These are phyloP conservation scores for Trichophyton schoenleinii DNA, from an alignment of 2,329 filamentous ascomycete species.

Conservation along the genomic window DNA sequence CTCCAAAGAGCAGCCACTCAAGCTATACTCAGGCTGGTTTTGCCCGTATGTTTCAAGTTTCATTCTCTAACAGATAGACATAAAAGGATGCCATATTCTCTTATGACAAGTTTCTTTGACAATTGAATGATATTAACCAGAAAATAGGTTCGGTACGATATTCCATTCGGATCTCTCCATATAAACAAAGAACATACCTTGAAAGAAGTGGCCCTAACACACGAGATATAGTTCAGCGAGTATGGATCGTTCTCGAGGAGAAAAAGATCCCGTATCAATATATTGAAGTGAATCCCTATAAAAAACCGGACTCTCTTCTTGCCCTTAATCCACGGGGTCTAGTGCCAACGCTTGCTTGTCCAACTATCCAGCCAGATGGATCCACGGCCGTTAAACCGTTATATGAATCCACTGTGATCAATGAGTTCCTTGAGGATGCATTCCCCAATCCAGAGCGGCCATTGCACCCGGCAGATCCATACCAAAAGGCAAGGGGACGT, in stretches of 20 bases:
- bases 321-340: conserved; percentile 62
- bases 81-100: neutral
- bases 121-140: conserved; percentile 4
- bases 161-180: too few relatives aligned
- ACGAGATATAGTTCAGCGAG: conserved; percentile 44
- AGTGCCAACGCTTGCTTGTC: conserved; percentile 52
- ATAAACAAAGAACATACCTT: neutral
- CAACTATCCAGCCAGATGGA: conserved; percentile 10
- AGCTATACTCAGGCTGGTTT: conserved; percentile 65
- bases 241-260: conserved; percentile 61
- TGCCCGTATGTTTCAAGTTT: conserved; percentile 36
- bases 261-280: conserved; percentile 64
- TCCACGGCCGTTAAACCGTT: conserved; percentile 41
- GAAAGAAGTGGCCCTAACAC: conserved; percentile 5
- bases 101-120: neutral
- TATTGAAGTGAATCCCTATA: conserved; percentile 65
- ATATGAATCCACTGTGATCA: conserved; percentile 60
- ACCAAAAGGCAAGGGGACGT: conserved; percentile 51
- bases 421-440: conserved; percentile 64
- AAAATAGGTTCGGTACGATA: conserved; percentile 24
- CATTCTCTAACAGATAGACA: neutral
- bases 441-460: conserved; percentile 41
- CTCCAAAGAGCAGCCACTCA: conserved; percentile 30
- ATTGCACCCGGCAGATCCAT: conserved; percentile 50
- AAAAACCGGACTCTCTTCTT: conserved; percentile 56